Conservation (phyloP, 75 land plant species). For the Chamaecyparis obtusa region DNA sequence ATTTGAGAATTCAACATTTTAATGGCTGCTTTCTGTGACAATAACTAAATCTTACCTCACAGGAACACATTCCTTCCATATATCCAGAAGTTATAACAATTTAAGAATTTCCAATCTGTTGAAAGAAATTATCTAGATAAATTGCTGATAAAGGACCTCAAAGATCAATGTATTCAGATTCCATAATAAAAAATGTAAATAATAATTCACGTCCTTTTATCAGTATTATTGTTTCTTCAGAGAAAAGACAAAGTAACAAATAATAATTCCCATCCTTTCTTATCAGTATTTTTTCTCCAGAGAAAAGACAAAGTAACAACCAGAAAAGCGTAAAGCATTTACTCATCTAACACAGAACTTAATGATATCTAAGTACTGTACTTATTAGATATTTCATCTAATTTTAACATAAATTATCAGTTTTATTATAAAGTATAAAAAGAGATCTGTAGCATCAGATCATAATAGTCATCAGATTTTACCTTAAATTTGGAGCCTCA, state of each 20-base stretch:
- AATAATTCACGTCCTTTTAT: too few species aligned
- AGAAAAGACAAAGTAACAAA: not conserved
- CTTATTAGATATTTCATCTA: not conserved
- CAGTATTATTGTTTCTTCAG: too few species aligned
- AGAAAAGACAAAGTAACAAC: not conserved
- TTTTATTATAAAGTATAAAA: not conserved
- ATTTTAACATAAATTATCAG: not conserved
- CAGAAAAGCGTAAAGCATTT: not conserved
- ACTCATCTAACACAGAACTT: not conserved
- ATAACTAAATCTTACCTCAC: not conserved
- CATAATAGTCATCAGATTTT: not conserved
- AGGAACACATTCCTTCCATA: not conserved
- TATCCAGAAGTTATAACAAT: too few species aligned
- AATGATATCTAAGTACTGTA: not conserved
- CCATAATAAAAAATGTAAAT: not conserved
- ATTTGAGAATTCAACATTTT: not conserved
- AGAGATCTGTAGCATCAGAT: not conserved
- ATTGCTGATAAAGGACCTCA: too few species aligned
- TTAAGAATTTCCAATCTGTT: too few species aligned
- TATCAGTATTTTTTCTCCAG: not conserved
- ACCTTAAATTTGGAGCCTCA: slow-evolving; percentile 18
- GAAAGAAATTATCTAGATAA: too few species aligned
- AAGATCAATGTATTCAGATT: too few species aligned
- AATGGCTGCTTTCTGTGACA: not conserved
- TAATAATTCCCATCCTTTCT: too few species aligned